These are phyloP conservation scores for Noccaea caerulescens DNA, from an alignment of 345 rosid genomes.

Conservation along the genomic window DNA sequence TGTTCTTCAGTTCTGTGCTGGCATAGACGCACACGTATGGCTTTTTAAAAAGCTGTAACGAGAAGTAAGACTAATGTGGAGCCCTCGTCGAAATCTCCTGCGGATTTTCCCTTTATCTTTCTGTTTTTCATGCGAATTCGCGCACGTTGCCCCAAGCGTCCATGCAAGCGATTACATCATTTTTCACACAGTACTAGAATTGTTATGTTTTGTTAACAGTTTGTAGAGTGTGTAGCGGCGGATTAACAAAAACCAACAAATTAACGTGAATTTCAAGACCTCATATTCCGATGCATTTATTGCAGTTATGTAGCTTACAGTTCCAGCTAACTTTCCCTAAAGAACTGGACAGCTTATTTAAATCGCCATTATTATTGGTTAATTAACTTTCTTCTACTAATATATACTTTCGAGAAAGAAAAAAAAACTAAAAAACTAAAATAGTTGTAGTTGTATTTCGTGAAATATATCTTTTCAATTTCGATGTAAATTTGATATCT, in stretches of 20 bases:
- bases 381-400: not conserved
- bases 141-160: slow-evolving; percentile 20
- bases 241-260: not conserved
- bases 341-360: slow-evolving; percentile 22
- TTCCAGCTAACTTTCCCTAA: slow-evolving; percentile 36
- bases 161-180: slow-evolving; percentile 18
- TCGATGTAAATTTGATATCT: no score
- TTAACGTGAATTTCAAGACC: slow-evolving; percentile 16
- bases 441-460: no score
- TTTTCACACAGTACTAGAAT: not conserved
- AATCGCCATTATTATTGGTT: slow-evolving; percentile 32
- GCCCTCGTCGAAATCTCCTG: slow-evolving; percentile 35
- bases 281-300: slow-evolving; percentile 29
- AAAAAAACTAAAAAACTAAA: not conserved
- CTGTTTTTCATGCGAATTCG: not conserved
- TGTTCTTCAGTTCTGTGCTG: no score
- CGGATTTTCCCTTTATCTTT: slow-evolving; percentile 19
- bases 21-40: slow-evolving; percentile 34
- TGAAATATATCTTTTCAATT: no score
- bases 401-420: not conserved
- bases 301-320: slow-evolving; percentile 30
- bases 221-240: not conserved
- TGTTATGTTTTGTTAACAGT: not conserved
- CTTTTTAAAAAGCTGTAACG: not conserved
- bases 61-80: slow-evolving; percentile 34